These are phyloP conservation scores for Apiospora arundinis DNA, from an alignment of 2,329 filamentous ascomycete genomes.

Conservation along the genomic window DNA sequence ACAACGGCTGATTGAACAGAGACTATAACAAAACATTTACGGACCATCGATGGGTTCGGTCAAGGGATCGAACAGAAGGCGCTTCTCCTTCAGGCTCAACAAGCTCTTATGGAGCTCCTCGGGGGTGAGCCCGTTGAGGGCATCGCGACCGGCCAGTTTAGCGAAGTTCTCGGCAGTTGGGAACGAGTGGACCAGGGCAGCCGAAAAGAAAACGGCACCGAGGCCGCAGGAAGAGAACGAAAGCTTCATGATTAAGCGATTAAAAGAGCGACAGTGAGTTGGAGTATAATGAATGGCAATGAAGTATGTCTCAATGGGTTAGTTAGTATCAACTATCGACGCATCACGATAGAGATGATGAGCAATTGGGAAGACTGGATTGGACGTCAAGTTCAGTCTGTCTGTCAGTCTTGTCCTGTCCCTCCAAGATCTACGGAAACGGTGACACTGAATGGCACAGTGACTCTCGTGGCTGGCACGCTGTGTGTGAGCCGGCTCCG, in stretches of 20 bases:
- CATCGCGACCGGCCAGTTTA: conserved; percentile 26
- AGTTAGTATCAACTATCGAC: neutral
- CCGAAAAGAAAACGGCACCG: conserved; percentile 21
- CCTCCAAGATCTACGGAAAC: conserved; percentile 6
- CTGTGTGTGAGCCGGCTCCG: neutral
- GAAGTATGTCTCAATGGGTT: neutral
- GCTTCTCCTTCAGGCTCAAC: conserved; percentile 28
- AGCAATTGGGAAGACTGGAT: neutral
- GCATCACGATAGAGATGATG: conserved; percentile 4
- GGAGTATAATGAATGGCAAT: conserved; percentile 2
- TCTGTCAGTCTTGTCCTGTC: neutral
- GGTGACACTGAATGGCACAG: conserved; percentile 8
- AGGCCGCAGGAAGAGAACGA: conserved; percentile 11
- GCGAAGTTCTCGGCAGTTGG: conserved; percentile 32
- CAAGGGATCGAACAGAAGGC: conserved; percentile 29
- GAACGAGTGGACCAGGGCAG: conserved; percentile 27
- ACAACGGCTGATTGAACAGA: neutral
- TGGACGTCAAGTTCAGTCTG: neutral
- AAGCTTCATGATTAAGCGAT: conserved; percentile 9
- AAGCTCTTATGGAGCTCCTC: conserved; percentile 26
- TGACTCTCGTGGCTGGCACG: neutral
- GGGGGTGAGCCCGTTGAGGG: conserved; percentile 21
- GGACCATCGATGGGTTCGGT: conserved; percentile 28
- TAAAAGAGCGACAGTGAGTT: conserved; percentile 22
- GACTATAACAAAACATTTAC: neutral